Evolutionary conservation across 441 rosid species (phyloP).

Genomic region (Adansonia grandidieri): DNA sequence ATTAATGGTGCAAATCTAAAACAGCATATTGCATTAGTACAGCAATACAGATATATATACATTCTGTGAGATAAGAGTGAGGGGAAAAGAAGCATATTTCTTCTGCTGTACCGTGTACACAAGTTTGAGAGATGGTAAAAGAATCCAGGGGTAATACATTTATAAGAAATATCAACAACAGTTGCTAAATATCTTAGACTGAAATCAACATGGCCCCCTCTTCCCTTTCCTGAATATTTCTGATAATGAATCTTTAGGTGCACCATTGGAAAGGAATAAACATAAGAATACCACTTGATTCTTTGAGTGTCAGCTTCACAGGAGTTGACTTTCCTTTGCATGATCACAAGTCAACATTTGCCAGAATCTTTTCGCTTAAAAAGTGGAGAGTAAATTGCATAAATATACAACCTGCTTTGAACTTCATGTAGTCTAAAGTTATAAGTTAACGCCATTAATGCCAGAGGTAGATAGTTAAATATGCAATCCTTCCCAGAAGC

Average conservation of each 20-base stretch:
- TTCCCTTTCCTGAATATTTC: conserved; percentile 9
- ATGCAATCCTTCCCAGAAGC: background rate
- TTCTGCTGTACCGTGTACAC: background rate
- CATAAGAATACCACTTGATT: background rate
- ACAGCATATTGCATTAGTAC: background rate
- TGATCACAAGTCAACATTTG: conserved; percentile 38
- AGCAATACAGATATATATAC: background rate
- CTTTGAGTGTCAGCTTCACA: conserved; percentile 28
- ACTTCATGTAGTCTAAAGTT: conserved; percentile 20
- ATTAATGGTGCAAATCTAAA: background rate
- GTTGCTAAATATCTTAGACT: background rate
- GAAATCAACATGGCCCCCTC: background rate
- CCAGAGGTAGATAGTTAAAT: background rate
- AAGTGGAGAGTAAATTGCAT: conserved; percentile 22
- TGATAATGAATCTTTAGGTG: background rate
- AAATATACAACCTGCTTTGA: conserved; percentile 19
- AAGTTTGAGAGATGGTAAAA: conserved; percentile 5
- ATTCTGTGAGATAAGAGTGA: background rate
- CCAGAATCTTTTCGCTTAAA: conserved; percentile 58
- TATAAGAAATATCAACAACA: background rate
- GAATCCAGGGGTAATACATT: background rate
- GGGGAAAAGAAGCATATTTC: background rate
- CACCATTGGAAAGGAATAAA: background rate
- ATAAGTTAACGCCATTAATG: conserved; percentile 1
- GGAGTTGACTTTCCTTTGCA: conserved; percentile 30